Conservation (phyloP, 768 basidiomycete genomes). For the Russula earlei region DNA sequence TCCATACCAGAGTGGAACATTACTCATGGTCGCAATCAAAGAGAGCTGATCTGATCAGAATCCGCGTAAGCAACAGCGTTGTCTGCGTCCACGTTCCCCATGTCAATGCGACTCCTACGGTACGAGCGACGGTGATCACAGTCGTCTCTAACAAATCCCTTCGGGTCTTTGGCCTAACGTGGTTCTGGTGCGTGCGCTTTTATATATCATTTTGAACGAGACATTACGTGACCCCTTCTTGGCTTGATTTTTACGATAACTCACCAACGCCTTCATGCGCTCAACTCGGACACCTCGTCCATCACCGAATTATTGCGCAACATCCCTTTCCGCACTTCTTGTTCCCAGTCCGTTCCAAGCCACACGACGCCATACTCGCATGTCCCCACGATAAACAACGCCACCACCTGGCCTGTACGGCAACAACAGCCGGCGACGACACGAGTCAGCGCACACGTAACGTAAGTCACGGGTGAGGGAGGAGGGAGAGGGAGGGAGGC, state of each 20-base stretch:
- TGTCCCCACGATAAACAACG: slow-evolving; percentile 59
- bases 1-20: neutral
- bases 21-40: slow-evolving; percentile 3
- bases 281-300: slow-evolving; percentile 1
- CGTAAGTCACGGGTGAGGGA: neutral
- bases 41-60: neutral
- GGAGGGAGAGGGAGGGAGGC: neutral
- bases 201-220: neutral
- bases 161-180: too few relatives aligned
- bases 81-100: too few relatives aligned
- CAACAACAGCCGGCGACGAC: neutral
- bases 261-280: neutral
- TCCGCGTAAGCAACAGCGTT: too few relatives aligned
- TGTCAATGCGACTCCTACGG: too few relatives aligned
- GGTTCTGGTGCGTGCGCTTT: too few relatives aligned
- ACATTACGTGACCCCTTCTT: neutral
- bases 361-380: slow-evolving; percentile 58
- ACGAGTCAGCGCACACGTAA: neutral
- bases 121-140: too few relatives aligned
- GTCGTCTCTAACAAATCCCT: too few relatives aligned
- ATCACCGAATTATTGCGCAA: slow-evolving; percentile 25
- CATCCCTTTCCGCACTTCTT: slow-evolving; percentile 35
- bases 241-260: neutral
- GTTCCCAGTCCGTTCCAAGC: slow-evolving; percentile 41
- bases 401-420: slow-evolving; percentile 56